Percentiles rank a stretch among this genome's conserved stretches.
Evolutionary conservation across 139 green algal genomes (phyloP).

Genomic region (Closterium sp.): DNA sequence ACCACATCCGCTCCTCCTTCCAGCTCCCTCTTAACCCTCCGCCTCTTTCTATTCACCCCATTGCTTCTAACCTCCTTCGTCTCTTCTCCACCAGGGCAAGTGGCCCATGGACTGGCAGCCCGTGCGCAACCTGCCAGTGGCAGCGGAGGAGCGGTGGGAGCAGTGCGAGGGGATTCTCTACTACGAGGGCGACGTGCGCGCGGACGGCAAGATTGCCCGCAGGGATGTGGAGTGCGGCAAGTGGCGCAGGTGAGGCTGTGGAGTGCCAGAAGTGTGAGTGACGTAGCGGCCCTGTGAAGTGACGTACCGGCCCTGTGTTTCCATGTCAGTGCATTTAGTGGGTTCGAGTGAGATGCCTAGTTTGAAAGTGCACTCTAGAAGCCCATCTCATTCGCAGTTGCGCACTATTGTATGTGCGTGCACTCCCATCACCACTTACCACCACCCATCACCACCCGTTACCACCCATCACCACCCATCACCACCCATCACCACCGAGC

Average conservation of each 20-base stretch:
- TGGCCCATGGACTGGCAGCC: constrained; percentile 21
- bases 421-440: not conserved
- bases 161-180: constrained; percentile 16
- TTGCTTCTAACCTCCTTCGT: not conserved
- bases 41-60: too few species aligned
- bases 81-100: not conserved
- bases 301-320: not conserved
- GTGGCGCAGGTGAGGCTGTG: constrained; percentile 21
- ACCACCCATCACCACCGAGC: not conserved
- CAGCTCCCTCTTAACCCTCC: too few species aligned
- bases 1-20: too few species aligned
- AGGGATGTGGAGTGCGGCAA: constrained; percentile 19
- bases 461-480: not conserved
- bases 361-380: not conserved
- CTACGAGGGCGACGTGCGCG: constrained; percentile 9
- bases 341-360: not conserved
- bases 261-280: too few species aligned
- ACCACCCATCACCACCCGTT: not conserved
- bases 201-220: not conserved
- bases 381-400: not conserved
- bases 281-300: not conserved
- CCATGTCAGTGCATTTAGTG: not conserved
- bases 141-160: constrained; percentile 19
- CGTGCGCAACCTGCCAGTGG: not conserved
- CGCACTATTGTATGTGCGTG: not conserved